Evolutionary conservation across 129 eudicot species (phyloP).

Genomic region (Flaveria sonorensis): DNA sequence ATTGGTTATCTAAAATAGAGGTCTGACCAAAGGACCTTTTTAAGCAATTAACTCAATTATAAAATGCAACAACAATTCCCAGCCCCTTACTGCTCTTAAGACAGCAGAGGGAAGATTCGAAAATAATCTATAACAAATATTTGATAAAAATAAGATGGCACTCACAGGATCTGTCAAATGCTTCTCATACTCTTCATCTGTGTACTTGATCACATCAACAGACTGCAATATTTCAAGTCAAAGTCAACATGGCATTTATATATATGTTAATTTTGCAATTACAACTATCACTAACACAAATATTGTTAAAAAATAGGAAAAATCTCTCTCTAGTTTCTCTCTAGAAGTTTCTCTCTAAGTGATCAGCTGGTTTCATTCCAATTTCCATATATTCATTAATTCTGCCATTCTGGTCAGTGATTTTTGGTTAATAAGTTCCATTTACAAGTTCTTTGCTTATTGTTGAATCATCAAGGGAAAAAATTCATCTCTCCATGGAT

Average conservation of each 20-base stretch:
- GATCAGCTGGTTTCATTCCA: too few relatives aligned
- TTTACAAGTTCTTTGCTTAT: too few relatives aligned
- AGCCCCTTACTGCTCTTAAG: not conserved
- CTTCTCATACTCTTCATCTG: slow-evolving; percentile 93
- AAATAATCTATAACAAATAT: not conserved
- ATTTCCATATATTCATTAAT: too few relatives aligned
- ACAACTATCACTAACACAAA: slow-evolving; percentile 4
- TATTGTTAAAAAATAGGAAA: not conserved
- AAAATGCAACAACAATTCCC: not conserved
- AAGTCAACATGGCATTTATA: slow-evolving; percentile 11
- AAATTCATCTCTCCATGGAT: too few relatives aligned
- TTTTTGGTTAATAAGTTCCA: too few relatives aligned
- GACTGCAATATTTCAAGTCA: slow-evolving; percentile 55
- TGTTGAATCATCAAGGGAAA: too few relatives aligned
- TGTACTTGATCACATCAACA: slow-evolving; percentile 82
- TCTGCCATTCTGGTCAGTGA: too few relatives aligned
- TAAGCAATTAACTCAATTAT: not conserved
- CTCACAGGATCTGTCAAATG: slow-evolving; percentile 81
- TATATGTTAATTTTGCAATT: slow-evolving; percentile 8
- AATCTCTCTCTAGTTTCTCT: too few relatives aligned
- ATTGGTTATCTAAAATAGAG: not conserved
- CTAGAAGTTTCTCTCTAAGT: too few relatives aligned
- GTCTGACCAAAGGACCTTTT: not conserved
- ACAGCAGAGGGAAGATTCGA: not conserved
- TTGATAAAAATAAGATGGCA: slow-evolving; percentile 18